phyloP scores from a whole-genome alignment of 192 early-diverging fungal species.

The Cladochytrium replicatum region DNA sequence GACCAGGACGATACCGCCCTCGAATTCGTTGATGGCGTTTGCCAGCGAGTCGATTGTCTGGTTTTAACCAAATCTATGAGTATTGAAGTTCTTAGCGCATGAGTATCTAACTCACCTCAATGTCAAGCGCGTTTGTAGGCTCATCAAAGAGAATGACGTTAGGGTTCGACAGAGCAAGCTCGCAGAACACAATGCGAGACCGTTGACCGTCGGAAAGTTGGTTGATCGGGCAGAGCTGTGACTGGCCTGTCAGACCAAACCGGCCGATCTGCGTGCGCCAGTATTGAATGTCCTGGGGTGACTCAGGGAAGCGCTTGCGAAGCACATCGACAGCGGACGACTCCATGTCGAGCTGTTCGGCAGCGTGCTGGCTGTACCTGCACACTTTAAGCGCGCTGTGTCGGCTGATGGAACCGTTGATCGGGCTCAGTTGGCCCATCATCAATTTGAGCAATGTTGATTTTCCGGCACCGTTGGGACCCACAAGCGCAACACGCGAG shows the following conservation, averaged over 20 bases:
- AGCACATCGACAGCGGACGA: conserved; percentile 86
- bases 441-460: conserved; percentile 97
- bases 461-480: conserved; percentile 86
- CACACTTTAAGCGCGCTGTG: conserved; percentile 91
- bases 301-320: conserved; percentile 68
- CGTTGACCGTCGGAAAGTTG: conserved; percentile 92
- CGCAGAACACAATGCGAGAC: conserved; percentile 92
- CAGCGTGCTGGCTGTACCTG: conserved; percentile 95
- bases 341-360: conserved; percentile 87
- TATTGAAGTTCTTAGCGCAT: too few species aligned
- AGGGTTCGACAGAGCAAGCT: conserved; percentile 76
- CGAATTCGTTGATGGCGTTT: conserved; percentile 88
- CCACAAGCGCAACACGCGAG: conserved; percentile 95
- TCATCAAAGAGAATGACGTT: conserved; percentile 97
- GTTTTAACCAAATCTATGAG: too few species aligned
- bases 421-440: conserved; percentile 77
- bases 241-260: conserved; percentile 87
- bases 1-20: conserved; percentile 94
- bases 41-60: conserved; percentile 92
- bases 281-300: conserved; percentile 71
- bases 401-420: conserved; percentile 72
- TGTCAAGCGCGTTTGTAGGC: conserved; percentile 93
- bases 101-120: too few species aligned
- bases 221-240: conserved; percentile 82
- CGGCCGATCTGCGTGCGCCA: conserved; percentile 89